Conservation (phyloP, 2,329 filamentous ascomycete genomes). For the Epichloe baconii region DNA sequence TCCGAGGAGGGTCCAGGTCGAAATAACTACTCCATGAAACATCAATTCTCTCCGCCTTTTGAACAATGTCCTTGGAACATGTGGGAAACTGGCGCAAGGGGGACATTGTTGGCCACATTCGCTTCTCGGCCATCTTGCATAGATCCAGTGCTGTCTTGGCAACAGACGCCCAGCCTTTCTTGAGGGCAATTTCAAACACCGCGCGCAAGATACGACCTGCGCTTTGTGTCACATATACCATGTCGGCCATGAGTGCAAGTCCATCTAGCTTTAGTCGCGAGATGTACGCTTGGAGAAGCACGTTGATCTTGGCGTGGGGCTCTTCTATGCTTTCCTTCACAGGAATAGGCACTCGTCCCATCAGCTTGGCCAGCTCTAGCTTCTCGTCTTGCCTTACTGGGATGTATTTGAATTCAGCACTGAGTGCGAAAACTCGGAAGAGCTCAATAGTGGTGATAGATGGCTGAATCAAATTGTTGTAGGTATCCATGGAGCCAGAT, state of each 20-base stretch:
- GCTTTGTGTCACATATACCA: constrained; percentile 97
- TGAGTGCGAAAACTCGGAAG: constrained; percentile 90
- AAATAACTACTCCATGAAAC: constrained; percentile 92
- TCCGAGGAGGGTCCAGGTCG: constrained; percentile 86
- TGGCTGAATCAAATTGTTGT: constrained; percentile 89
- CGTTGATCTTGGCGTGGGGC: constrained; percentile 94
- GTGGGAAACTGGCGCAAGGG: constrained; percentile 79
- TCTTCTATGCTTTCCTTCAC: constrained; percentile 98
- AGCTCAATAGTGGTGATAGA: constrained; percentile 89
- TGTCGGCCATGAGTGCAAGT: constrained; percentile 89
- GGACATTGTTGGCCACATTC: constrained; percentile 99
- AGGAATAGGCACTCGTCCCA: constrained; percentile 82
- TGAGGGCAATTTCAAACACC: constrained; percentile 93
- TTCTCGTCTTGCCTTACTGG: constrained; percentile 97
- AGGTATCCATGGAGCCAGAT: constrained; percentile 89
- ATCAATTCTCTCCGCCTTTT: constrained; percentile 89
- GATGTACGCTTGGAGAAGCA: constrained; percentile 91
- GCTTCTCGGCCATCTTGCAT: constrained; percentile 98
- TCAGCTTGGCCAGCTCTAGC: constrained; percentile 81
- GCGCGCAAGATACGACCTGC: constrained; percentile 91
- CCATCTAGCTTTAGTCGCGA: constrained; percentile 89
- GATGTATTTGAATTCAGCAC: constrained; percentile 98
- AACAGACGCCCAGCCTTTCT: constrained; percentile 90
- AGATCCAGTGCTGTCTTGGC: constrained; percentile 85
- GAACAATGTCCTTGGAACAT: constrained; percentile 73